A percentile compares a stretch with the other conserved stretches of the same genome.
Evolutionary conservation across 2,329 filamentous ascomycete species (phyloP).

Genomic region (Phaeophleospora eucalypticola): DNA sequence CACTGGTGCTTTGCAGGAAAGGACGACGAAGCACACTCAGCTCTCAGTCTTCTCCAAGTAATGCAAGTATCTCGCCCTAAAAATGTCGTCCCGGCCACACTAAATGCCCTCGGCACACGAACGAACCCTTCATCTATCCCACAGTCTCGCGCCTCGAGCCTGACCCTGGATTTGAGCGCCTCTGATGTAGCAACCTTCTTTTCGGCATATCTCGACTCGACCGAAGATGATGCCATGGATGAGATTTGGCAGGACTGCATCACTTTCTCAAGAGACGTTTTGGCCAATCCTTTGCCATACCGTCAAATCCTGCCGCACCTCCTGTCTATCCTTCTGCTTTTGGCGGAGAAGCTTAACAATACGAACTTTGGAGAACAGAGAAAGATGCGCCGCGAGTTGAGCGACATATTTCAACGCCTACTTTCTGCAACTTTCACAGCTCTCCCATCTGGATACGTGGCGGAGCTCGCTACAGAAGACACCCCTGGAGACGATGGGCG

Average conservation of each 20-base stretch:
- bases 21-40: conserved; percentile 44
- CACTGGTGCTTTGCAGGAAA: conserved; percentile 64
- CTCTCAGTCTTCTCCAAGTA: conserved; percentile 84
- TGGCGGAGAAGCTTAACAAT: conserved; percentile 95
- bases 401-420: conserved; percentile 84
- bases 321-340: conserved; percentile 80
- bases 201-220: conserved; percentile 80
- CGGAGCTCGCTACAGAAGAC: conserved; percentile 14
- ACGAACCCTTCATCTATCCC: conserved; percentile 81
- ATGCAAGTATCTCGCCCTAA: conserved; percentile 87
- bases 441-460: conserved; percentile 21
- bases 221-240: conserved; percentile 96
- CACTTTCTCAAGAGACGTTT: conserved; percentile 80
- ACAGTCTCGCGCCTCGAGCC: conserved; percentile 73
- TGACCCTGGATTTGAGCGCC: conserved; percentile 81
- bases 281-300: conserved; percentile 92
- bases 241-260: conserved; percentile 97
- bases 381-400: conserved; percentile 84
- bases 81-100: conserved; percentile 86
- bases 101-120: conserved; percentile 93
- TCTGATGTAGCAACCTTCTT: conserved; percentile 82
- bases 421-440: conserved; percentile 90
- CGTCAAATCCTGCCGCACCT: conserved; percentile 82
- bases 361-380: conserved; percentile 94
- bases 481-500: conserved; percentile 30